A percentile compares a stretch with the other conserved stretches of the same genome.
Conservation (phyloP, 257 asterid genomes). For the Solanum piurae region DNA sequence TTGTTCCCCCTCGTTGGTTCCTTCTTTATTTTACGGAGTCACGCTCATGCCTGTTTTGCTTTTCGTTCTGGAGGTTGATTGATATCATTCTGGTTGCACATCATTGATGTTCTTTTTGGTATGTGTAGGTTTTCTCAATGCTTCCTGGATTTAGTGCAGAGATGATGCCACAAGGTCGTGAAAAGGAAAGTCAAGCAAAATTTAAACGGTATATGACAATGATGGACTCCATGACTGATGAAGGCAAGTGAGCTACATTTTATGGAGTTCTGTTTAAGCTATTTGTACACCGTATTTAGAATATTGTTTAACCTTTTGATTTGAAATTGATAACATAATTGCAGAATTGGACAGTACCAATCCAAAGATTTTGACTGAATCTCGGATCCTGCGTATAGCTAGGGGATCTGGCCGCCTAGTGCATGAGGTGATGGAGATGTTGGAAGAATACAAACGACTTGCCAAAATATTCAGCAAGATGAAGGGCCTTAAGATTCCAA, state of each 20-base stretch:
- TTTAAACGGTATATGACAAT: constrained; percentile 87
- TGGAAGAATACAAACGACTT: constrained; percentile 86
- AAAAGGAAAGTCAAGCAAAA: constrained; percentile 86
- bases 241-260: constrained; percentile 36
- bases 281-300: not conserved
- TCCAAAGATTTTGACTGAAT: constrained; percentile 75
- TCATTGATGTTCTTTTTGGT: not conserved
- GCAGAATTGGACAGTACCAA: constrained; percentile 91
- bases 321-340: not conserved
- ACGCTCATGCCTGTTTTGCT: not conserved
- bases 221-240: constrained; percentile 98
- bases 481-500: constrained; percentile 96
- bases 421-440: constrained; percentile 82
- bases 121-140: constrained; percentile 77
- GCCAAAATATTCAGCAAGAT: constrained; percentile 94
- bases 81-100: not conserved
- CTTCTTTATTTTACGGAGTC: not conserved
- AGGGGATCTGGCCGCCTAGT: constrained; percentile 79
- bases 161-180: constrained; percentile 92
- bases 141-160: constrained; percentile 92
- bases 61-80: not conserved
- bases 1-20: not conserved
- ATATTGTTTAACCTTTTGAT: not conserved
- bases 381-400: constrained; percentile 76
- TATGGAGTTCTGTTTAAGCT: not conserved